These are phyloP conservation scores for Paxillus rubicundulus DNA, from an alignment of 768 basidiomycete species.

Conservation along the genomic window DNA sequence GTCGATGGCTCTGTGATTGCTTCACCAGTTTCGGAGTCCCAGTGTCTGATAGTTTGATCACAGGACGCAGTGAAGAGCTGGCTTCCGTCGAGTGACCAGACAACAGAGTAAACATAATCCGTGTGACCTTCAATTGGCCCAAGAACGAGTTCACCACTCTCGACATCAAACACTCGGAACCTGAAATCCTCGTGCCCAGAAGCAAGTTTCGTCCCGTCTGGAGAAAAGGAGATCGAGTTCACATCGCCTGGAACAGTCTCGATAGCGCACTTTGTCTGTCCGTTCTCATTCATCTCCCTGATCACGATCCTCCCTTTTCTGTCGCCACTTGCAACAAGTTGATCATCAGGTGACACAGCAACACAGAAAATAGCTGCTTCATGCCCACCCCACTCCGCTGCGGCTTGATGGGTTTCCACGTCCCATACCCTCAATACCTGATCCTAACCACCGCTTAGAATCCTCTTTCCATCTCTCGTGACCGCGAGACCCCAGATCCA, in stretches of 20 bases:
- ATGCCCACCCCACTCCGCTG: conserved; percentile 2
- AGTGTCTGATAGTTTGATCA: neutral
- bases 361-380: neutral
- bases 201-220: neutral
- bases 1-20: neutral
- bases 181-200: neutral
- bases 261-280: too few relatives aligned
- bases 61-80: neutral
- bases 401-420: neutral
- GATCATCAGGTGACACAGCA: conserved; percentile 3
- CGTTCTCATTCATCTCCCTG: too few relatives aligned
- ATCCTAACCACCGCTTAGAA: neutral
- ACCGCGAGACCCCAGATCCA: neutral
- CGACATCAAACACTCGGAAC: neutral
- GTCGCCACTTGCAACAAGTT: neutral
- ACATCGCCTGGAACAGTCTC: too few relatives aligned
- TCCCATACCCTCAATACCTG: conserved; percentile 3
- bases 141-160: neutral
- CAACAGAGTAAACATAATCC: neutral
- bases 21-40: neutral
- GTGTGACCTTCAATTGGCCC: neutral
- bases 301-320: too few relatives aligned
- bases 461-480: neutral
- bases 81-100: neutral
- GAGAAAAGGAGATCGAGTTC: neutral